Conservation (phyloP, 768 basidiomycete species). For the Lactarius quietus region DNA sequence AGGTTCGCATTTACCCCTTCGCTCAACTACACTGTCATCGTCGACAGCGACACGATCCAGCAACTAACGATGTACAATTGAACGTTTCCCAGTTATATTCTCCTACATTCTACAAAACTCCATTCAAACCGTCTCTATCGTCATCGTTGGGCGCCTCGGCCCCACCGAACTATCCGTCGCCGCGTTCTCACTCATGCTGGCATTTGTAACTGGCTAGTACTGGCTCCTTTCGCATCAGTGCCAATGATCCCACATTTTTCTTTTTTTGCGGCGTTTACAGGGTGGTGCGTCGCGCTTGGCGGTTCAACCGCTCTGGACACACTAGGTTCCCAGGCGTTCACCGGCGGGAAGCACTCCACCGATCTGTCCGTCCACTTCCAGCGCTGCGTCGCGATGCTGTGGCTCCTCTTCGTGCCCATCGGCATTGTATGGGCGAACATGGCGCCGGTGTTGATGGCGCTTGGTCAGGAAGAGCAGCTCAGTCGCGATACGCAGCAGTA, state of each 20-base stretch:
- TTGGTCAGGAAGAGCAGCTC: slow-evolving; percentile 58
- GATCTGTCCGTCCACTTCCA: slow-evolving; percentile 72
- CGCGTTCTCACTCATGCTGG: slow-evolving; percentile 73
- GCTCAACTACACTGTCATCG: neutral
- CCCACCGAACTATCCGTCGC: slow-evolving; percentile 66
- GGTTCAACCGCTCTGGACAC: slow-evolving; percentile 80
- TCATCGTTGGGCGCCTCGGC: slow-evolving; percentile 64
- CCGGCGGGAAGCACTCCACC: slow-evolving; percentile 53
- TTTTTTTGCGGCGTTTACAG: slow-evolving; percentile 38
- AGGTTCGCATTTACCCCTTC: slow-evolving; percentile 20
- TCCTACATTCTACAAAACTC: slow-evolving; percentile 75
- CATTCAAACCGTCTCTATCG: slow-evolving; percentile 60
- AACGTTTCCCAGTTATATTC: slow-evolving; percentile 52
- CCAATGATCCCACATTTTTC: slow-evolving; percentile 45
- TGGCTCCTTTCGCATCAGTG: slow-evolving; percentile 28
- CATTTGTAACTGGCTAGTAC: slow-evolving; percentile 73
- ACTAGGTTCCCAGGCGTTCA: slow-evolving; percentile 73
- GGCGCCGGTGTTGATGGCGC: slow-evolving; percentile 54
- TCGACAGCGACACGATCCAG: neutral
- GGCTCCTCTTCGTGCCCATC: slow-evolving; percentile 61
- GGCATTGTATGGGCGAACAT: slow-evolving; percentile 60
- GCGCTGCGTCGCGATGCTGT: slow-evolving; percentile 62
- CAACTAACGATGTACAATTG: neutral
- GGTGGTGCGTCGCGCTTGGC: slow-evolving; percentile 74
- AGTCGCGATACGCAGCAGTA: slow-evolving; percentile 61